Evolutionary conservation across 2,329 filamentous ascomycete genomes (phyloP), one percentile per base, ranked within the genome.

Genomic region (Calonectria hongkongensis): DNA sequence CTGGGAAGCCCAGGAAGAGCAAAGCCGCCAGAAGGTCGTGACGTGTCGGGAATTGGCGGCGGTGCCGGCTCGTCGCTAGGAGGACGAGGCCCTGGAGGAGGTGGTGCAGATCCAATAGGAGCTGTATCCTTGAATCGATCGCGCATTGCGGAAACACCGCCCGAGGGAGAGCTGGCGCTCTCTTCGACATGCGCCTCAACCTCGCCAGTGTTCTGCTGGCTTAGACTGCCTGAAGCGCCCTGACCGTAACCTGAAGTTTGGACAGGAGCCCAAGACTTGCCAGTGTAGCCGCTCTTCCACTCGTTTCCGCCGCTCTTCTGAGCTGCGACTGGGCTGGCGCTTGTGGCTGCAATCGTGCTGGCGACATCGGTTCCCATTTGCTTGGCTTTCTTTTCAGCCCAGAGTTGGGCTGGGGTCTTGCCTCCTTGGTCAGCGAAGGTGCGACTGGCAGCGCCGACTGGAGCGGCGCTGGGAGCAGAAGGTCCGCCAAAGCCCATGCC

Each of bases 361-460:
- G 86, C 67, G 70, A 78, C 76, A 71, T 78, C 76, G 48, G 86
- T 87, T 56, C 90, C 92, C 65, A 93, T 89, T 83, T 97, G 92
- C 73, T 92, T 93, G 45, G 94, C 96, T 87, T 98, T 98, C 87
- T 96, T 98, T 87, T 99, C 97, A 0, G 96, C 96, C 97, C 97
- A 99, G 43, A 98, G 86, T 84, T 99, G 97, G 36, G 97, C 96
- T 8, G 97, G 97, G 6, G 97, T 98, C 88, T 98, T 99, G 74
- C 97, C 97, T 75, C 94, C 96, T 83, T 97, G 89, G 77, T 98
- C 96, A 18, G 97, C 97, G 87, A 98, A 99, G 0, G 95, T 98
- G 80, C 95, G 93, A 85, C 95, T 97, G 45, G 96, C 95, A 76
- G 92, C 89, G 30, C 95, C 95, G 30, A 98, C 89, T 7, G 94